phyloP scores from a whole-genome alignment of 257 asterid genomes.

The Plantago major region DNA sequence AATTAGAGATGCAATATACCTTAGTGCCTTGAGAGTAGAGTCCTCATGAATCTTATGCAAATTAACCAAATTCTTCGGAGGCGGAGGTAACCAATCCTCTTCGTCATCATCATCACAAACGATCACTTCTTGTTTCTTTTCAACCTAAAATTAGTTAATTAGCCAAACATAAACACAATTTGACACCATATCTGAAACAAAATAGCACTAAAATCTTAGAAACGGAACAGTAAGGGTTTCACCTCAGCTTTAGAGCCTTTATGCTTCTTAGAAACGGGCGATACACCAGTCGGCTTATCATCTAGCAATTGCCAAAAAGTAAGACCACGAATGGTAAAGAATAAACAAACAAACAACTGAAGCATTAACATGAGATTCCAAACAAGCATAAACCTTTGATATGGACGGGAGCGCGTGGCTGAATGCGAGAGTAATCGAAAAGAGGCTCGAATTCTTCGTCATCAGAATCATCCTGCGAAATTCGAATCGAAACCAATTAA shows the following conservation, averaged over 20 bases:
- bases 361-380: background rate
- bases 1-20: constrained; percentile 33
- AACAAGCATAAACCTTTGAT: constrained; percentile 43
- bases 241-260: constrained; percentile 42
- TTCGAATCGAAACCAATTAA: constrained; percentile 6
- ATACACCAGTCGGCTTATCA: constrained; percentile 45
- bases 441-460: constrained; percentile 96
- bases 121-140: constrained; percentile 33
- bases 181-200: background rate
- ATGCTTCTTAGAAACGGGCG: constrained; percentile 52
- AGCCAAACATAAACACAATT: constrained; percentile 12
- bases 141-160: constrained; percentile 31
- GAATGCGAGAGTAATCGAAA: constrained; percentile 84
- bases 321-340: constrained; percentile 1
- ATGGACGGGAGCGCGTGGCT: constrained; percentile 41
- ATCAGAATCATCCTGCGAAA: constrained; percentile 42
- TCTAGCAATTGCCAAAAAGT: constrained; percentile 37
- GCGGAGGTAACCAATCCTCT: constrained; percentile 90
- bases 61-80: constrained; percentile 43
- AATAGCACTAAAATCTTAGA: background rate
- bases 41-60: constrained; percentile 25
- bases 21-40: constrained; percentile 74
- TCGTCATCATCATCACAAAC: constrained; percentile 51
- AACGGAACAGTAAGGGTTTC: constrained; percentile 5
- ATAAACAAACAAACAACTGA: background rate